Percentiles rank a stretch among this genome's conserved stretches.
phyloP scores from a whole-genome alignment of 2,329 filamentous ascomycete species.

The Amauroascus verrucosus region DNA sequence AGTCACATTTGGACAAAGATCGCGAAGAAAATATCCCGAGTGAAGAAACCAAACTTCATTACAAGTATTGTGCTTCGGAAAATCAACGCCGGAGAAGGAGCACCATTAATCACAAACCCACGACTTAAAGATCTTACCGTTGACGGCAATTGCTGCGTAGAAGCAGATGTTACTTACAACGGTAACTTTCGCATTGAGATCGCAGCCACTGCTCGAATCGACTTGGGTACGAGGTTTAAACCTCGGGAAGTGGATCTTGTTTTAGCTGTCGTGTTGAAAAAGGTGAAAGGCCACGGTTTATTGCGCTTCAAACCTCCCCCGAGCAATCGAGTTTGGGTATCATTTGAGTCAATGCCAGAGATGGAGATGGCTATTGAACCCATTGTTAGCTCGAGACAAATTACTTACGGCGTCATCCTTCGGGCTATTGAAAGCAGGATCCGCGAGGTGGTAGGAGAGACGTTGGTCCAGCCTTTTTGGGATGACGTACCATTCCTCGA shows the following conservation, averaged over 20 bases:
- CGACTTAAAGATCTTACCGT: slow-evolving; percentile 79
- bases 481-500: slow-evolving; percentile 87
- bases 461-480: slow-evolving; percentile 86
- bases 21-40: slow-evolving; percentile 88
- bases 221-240: slow-evolving; percentile 80
- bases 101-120: slow-evolving; percentile 81
- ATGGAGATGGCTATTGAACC: slow-evolving; percentile 92
- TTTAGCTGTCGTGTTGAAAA: slow-evolving; percentile 73
- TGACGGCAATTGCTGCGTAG: slow-evolving; percentile 78
- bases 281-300: slow-evolving; percentile 72
- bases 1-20: slow-evolving; percentile 73
- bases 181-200: slow-evolving; percentile 86
- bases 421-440: slow-evolving; percentile 91
- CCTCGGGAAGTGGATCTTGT: slow-evolving; percentile 80
- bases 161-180: slow-evolving; percentile 78
- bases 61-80: slow-evolving; percentile 71
- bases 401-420: slow-evolving; percentile 86
- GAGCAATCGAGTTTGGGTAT: slow-evolving; percentile 92
- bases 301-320: slow-evolving; percentile 88
- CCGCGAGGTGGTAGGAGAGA: slow-evolving; percentile 86
- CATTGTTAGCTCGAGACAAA: slow-evolving; percentile 87
- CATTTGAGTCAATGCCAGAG: slow-evolving; percentile 87
- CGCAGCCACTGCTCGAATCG: slow-evolving; percentile 83
- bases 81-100: slow-evolving; percentile 76
- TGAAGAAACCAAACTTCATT: slow-evolving; percentile 84